Evolutionary conservation across 2,329 filamentous ascomycete genomes (phyloP).

Genomic region (Neophaeococcomyces mojaviensis): DNA sequence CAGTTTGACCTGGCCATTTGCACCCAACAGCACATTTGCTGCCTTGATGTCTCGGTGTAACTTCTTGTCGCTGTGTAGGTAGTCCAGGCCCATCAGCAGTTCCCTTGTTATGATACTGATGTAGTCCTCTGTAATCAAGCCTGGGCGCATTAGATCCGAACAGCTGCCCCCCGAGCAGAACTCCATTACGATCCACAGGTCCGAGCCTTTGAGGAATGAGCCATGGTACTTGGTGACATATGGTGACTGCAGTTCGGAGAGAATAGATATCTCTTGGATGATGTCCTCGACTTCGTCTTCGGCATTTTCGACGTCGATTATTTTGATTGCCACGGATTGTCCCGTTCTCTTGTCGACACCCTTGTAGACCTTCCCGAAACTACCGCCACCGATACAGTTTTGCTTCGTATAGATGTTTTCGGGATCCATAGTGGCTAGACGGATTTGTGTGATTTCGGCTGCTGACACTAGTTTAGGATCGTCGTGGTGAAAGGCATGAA

Average conservation of each 20-base stretch:
- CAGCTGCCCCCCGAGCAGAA: conserved; percentile 96
- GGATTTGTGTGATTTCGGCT: background rate
- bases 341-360: conserved; percentile 91
- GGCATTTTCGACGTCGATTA: conserved; percentile 97
- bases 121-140: conserved; percentile 84
- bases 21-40: conserved; percentile 81
- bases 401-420: conserved; percentile 90
- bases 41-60: conserved; percentile 95
- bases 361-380: conserved; percentile 98
- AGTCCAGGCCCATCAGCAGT: conserved; percentile 80
- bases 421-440: conserved; percentile 55
- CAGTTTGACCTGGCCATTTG: conserved; percentile 91
- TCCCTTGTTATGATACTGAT: conserved; percentile 93
- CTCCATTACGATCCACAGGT: conserved; percentile 99
- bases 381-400: conserved; percentile 87
- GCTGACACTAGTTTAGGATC: background rate
- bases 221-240: conserved; percentile 98
- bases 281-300: conserved; percentile 99
- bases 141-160: conserved; percentile 90
- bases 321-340: conserved; percentile 91
- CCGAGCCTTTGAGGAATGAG: conserved; percentile 89
- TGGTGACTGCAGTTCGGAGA: conserved; percentile 90
- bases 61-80: conserved; percentile 92
- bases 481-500: conserved; percentile 1
- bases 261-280: conserved; percentile 95